These are phyloP conservation scores for Telopea speciosissima DNA, from an alignment of 177 flowering plant species.

Conservation along the genomic window DNA sequence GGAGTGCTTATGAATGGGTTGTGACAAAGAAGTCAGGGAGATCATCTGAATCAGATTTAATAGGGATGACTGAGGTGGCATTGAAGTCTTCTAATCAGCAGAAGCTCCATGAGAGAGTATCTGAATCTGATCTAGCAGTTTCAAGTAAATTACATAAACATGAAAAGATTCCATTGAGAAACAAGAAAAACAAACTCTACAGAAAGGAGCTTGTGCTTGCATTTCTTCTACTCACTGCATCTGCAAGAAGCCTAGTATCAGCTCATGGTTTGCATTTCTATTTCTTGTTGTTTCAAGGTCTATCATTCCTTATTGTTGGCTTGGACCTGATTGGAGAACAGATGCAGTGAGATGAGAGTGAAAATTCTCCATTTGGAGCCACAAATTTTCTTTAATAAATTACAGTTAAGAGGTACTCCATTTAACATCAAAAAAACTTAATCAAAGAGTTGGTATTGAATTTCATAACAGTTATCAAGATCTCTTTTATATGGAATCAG, in stretches of 20 bases:
- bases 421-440: too few relatives aligned
- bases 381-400: background rate
- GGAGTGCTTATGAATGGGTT: too few relatives aligned
- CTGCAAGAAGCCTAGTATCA: slow-evolving; percentile 72
- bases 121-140: slow-evolving; percentile 56
- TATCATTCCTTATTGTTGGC: slow-evolving; percentile 69
- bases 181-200: slow-evolving; percentile 49
- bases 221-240: slow-evolving; percentile 70
- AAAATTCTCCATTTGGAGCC: background rate
- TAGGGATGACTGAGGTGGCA: slow-evolving; percentile 14
- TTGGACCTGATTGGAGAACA: slow-evolving; percentile 86
- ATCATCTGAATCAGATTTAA: too few relatives aligned
- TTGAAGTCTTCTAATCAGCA: slow-evolving; percentile 32
- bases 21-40: too few relatives aligned
- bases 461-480: background rate
- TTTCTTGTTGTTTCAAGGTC: slow-evolving; percentile 77
- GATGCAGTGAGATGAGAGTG: slow-evolving; percentile 25
- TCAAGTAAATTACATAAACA: slow-evolving; percentile 29
- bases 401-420: too few relatives aligned
- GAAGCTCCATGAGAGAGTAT: slow-evolving; percentile 43
- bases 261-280: slow-evolving; percentile 88
- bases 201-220: slow-evolving; percentile 72
- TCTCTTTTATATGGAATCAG: background rate
- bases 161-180: slow-evolving; percentile 15
- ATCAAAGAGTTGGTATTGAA: background rate